Base-by-base conservation (phyloP, 2,329 filamentous ascomycete species). In the Claviceps purpurea region DNA sequence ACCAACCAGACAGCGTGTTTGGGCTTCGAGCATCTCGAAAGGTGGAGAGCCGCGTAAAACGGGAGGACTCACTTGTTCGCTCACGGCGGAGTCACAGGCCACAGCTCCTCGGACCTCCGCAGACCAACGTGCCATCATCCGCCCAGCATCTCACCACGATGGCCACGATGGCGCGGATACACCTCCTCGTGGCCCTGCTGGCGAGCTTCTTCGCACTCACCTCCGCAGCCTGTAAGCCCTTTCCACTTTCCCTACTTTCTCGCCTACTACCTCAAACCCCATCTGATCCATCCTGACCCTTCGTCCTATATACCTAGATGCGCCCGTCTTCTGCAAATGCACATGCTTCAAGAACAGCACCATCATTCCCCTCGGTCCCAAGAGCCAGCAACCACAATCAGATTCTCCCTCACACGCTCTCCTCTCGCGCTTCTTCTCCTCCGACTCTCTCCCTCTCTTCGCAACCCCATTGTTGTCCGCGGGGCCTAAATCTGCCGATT, bases 291-390 rank as follows among this genome's bases (percentile, higher is more conserved):
- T 62, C 63, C 57, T 51, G 40, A 26, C 38, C 5, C 3, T 24
- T n/a, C 22, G 7, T 5, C 22, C 24, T 26, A 26, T 26, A 5
- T 26, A 5, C 14, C 60, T 42, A 83, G 79, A 76, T 37, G 75
- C 78, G 44, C 79, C 78, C 18, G 78, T 77, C 2, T 84, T 84
- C 64, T 84, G 81, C 73, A 84, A 84, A 73, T 84, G 81, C 69
- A 84, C 79, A 58, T 84, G 81, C 69, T 82, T 82, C 70, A 79
- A 78, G 59, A 84, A 84, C 70, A 81, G 77, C 72, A 84, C 79
- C 57, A 81, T 84, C 60, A 81, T 84, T 61, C 73, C 76, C 14
- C 73, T 83, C 10, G 76, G 73, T n/a, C 73, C 75, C 16, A 55
- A 57, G 22, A 52, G 57, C 3, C 66, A 72, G 54, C 60, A 66